Base-by-base conservation (phyloP, 2,329 filamentous ascomycete species). In the Neoscytalidium dimidiatum region DNA sequence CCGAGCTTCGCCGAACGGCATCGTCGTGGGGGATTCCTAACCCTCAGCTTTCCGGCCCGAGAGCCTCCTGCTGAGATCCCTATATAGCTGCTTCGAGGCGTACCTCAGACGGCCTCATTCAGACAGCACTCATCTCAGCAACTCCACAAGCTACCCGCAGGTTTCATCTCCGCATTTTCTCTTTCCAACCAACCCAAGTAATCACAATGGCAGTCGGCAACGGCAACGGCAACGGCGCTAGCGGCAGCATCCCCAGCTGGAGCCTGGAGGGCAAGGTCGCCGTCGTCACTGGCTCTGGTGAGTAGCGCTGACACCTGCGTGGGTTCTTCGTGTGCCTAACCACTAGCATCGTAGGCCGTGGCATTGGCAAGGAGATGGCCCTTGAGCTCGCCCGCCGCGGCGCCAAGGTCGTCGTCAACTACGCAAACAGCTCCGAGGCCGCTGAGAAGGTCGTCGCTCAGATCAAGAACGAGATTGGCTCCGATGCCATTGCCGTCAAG, bases 311-410 rank as follows among this genome's bases (percentile, higher is more conserved):
- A 44, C 31, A 9, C 31, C 7, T 43, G 33, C 29, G 23, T 57
- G 26, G 11, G 28, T 8, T 21, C 35, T 17, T 8, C 8, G 8
- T 19, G 13, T 19, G 13, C 17, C 56, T 48, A 17, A 56, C 33
- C n/a, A 66, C 35, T 28, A 62, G 53, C 46, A 49, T 60, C 13
- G 31, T 65, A 86, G 82, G 86, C 71, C 86, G 88, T 75, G 88
- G 88, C 69, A 90, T 90, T 68, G 88, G 88, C 66, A 83, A 85
- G 62, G 85, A 86, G 70, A 90, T 90, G 82, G 88, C 88, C 62
- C 81, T 85, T 62, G 86, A 90, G 78, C 85, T 90, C 64, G 88
- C 84, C 66, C 82, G 83, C 67, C 86, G 87, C 66, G 88, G 88
- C 61, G 88, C 88, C 71, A 87, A 87, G 76, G 86, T 89, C 61